Evolutionary conservation across 352 stramenopile genomes (phyloP), one percentile per base, ranked within the genome.

Genomic region (Chrysophaeum taylorii): DNA sequence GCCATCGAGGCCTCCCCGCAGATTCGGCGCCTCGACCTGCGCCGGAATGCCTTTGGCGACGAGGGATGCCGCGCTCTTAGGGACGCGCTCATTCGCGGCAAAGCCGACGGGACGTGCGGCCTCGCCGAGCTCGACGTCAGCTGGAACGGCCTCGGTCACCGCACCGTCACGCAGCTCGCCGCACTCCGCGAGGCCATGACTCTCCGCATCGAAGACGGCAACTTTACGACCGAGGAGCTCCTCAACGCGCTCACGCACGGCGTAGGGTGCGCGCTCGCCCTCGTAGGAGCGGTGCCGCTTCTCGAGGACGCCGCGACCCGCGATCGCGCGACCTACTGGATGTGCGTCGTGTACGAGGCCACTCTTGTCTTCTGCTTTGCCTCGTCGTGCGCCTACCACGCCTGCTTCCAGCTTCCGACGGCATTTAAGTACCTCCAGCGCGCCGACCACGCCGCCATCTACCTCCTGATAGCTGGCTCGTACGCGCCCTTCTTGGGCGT

Each of bases 401-500:
- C 18, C 48, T 31, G 9, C 48, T 60, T 60, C 48, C 25, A 9
- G 18, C 18, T 33, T 25, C 48, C 48, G 48, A 5, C 9, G 5
- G 33, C 33, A 5, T 23, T 60, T 5, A 18, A 23, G 9, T 60
- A 9, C 5, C 33, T n/a, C 18, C 18, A 33, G 48, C 48, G 48
- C 48, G 5, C 33, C 18, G 48, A 60, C 48, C 78, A 84, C 36
- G 82, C 76, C 67, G 78, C 80, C 18, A 89, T 89, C 64, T 89
- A 86, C 70, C 73, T 87, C 53, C 72, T 89, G 1, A 87, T 89
- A 73, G 80, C 80, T 18, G 81, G 83, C 27, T 79, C 61, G 25
- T 89, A 89, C 70, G 87, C 80, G 35, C 81, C 83, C 0, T 84
- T 87, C 68, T 45, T 87, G 5, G 72, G 74, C 41, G 82, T 87